Evolutionary conservation across 2,329 filamentous ascomycete genomes (phyloP).

Genomic region (Gliomastix tumulicola): DNA sequence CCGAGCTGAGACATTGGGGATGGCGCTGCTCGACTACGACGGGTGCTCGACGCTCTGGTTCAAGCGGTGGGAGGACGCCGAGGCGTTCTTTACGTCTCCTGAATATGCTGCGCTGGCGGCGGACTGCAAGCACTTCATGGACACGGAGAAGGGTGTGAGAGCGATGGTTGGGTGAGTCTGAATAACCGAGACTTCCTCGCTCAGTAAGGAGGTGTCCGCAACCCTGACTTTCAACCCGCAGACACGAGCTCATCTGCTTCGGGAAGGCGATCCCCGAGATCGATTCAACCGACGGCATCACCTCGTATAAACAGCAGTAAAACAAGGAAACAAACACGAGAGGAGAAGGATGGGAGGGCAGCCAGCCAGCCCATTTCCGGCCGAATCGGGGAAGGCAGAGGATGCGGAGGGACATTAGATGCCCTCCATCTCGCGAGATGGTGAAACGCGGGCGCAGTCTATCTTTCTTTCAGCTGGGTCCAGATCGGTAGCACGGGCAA

Average conservation of each 20-base stretch:
- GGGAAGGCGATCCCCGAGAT: conserved; percentile 7
- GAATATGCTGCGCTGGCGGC: conserved; percentile 3
- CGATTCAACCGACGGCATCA: conserved; percentile 8
- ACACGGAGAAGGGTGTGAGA: conserved; percentile 4
- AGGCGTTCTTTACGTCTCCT: conserved; percentile 8
- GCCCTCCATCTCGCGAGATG: too few relatives aligned
- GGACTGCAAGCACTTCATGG: conserved; percentile 9
- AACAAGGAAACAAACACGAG: too few relatives aligned
- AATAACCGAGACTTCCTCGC: neutral
- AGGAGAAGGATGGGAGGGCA: too few relatives aligned
- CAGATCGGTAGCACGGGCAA: too few relatives aligned
- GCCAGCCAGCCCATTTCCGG: too few relatives aligned
- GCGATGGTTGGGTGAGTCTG: conserved; percentile 8
- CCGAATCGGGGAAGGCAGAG: too few relatives aligned
- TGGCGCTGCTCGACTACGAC: conserved; percentile 10
- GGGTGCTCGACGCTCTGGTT: conserved; percentile 12
- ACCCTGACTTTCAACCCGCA: neutral
- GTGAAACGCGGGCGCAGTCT: too few relatives aligned
- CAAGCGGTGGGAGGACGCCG: conserved; percentile 8
- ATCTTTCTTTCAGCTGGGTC: too few relatives aligned
- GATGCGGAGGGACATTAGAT: too few relatives aligned
- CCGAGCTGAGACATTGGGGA: conserved; percentile 5
- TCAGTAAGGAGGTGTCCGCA: too few relatives aligned
- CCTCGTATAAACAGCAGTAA: too few relatives aligned
- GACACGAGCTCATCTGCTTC: conserved; percentile 7